A percentile compares a stretch with the other conserved stretches of the same genome.
phyloP scores from a whole-genome alignment of 257 asterid genomes.

The Nicotiana sylvestris region DNA sequence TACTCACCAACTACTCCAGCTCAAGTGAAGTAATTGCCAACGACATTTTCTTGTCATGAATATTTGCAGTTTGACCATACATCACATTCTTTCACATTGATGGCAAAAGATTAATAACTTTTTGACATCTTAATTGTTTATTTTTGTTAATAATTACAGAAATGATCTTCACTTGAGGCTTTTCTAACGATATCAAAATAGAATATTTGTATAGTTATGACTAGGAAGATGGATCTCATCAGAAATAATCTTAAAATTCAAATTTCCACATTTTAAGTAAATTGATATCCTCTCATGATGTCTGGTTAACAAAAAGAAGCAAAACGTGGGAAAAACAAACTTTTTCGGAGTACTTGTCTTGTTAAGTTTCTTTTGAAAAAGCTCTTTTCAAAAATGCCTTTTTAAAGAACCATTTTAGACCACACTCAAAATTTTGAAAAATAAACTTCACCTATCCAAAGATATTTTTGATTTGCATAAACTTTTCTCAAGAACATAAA shows the following conservation, averaged over 20 bases:
- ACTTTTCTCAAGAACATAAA: not conserved
- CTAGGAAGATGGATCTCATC: too few species aligned
- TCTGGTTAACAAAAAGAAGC: too few species aligned
- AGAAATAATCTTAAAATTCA: too few species aligned
- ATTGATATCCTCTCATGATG: too few species aligned
- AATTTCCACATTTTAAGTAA: too few species aligned
- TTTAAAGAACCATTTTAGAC: not conserved
- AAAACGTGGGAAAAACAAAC: not conserved
- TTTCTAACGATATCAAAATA: too few species aligned
- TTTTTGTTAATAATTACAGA: not conserved
- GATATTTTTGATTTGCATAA: not conserved
- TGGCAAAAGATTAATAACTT: not conserved
- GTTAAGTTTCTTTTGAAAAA: not conserved
- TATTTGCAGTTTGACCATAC: not conserved
- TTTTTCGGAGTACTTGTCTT: too few species aligned
- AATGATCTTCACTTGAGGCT: not conserved
- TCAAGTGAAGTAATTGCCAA: constrained; percentile 5
- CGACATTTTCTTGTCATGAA: not conserved
- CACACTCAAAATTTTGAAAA: not conserved
- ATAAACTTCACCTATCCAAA: not conserved
- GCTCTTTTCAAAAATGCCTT: not conserved
- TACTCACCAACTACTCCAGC: constrained; percentile 12
- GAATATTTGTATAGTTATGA: not conserved
- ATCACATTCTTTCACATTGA: not conserved
- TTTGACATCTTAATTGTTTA: not conserved